Evolutionary conservation across 2,329 filamentous ascomycete genomes (phyloP).

Genomic region (Chaetomiaceae sp.): DNA sequence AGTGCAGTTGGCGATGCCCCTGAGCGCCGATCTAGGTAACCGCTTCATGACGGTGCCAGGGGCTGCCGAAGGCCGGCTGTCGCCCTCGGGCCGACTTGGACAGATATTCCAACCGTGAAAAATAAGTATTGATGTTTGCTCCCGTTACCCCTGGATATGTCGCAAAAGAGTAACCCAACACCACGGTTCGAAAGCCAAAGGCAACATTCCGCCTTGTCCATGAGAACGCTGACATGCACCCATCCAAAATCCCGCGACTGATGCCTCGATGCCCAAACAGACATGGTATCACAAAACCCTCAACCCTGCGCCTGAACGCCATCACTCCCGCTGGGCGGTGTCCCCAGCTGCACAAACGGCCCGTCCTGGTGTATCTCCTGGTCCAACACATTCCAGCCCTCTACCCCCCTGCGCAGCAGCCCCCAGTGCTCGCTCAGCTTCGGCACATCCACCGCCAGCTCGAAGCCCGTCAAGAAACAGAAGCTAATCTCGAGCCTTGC

Average conservation of each 20-base stretch:
- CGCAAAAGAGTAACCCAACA: too few species aligned
- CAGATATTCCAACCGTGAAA: too few species aligned
- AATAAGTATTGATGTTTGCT: too few species aligned
- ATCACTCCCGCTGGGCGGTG: conserved; percentile 5
- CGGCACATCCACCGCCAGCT: conserved; percentile 61
- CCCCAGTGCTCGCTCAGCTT: conserved; percentile 63
- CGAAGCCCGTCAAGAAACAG: conserved; percentile 81
- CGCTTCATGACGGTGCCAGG: too few species aligned
- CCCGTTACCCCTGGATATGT: too few species aligned
- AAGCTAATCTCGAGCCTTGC: conserved; percentile 84
- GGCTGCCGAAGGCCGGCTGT: too few species aligned
- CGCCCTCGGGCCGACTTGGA: too few species aligned
- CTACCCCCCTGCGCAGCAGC: conserved; percentile 43
- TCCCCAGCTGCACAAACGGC: conserved; percentile 8
- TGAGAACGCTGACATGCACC: background rate
- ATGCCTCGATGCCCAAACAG: background rate
- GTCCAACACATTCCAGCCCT: conserved; percentile 23
- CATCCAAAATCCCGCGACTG: background rate
- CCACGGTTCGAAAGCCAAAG: too few species aligned
- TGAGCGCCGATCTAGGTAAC: too few species aligned
- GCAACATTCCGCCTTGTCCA: too few species aligned
- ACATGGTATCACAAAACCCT: background rate
- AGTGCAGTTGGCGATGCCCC: too few species aligned
- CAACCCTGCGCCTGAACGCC: conserved; percentile 1
- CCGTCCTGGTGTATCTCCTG: conserved; percentile 6